phyloP scores from a whole-genome alignment of 805 yeast species.

The Blastobotrys chiropterorum region DNA sequence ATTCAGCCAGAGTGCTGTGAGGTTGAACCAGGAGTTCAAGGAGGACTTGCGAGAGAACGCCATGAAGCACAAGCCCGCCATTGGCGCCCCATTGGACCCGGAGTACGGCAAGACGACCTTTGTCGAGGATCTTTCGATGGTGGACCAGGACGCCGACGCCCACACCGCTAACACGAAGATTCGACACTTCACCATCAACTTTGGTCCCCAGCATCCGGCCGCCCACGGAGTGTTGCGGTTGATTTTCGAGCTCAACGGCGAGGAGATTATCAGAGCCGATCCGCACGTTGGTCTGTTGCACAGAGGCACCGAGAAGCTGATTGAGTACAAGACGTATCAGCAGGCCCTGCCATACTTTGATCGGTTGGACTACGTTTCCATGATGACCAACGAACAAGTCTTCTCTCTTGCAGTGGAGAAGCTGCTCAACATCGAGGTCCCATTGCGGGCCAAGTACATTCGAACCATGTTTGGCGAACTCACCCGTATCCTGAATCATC shows the following conservation, averaged over 20 bases:
- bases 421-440: constrained; percentile 76
- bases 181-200: constrained; percentile 83
- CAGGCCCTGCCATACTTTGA: constrained; percentile 88
- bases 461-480: constrained; percentile 83
- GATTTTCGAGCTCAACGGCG: constrained; percentile 82
- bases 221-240: constrained; percentile 89
- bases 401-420: constrained; percentile 81
- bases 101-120: constrained; percentile 27
- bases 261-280: constrained; percentile 78
- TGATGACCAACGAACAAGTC: constrained; percentile 90
- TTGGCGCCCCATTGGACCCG: constrained; percentile 29
- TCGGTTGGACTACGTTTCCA: constrained; percentile 73
- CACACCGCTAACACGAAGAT: constrained; percentile 40
- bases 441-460: constrained; percentile 76
- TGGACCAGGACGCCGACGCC: constrained; percentile 13
- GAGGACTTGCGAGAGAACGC: constrained; percentile 8
- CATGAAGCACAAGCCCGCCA: constrained; percentile 18
- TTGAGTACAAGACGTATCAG: constrained; percentile 78
- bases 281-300: constrained; percentile 86
- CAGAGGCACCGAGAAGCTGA: constrained; percentile 84
- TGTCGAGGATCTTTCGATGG: constrained; percentile 27
- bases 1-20: neutral
- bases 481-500: constrained; percentile 75
- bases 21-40: neutral
- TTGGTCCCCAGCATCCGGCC: constrained; percentile 94